Conservation (phyloP, 2,329 filamentous ascomycete genomes). For the Clathrospora elynae region DNA sequence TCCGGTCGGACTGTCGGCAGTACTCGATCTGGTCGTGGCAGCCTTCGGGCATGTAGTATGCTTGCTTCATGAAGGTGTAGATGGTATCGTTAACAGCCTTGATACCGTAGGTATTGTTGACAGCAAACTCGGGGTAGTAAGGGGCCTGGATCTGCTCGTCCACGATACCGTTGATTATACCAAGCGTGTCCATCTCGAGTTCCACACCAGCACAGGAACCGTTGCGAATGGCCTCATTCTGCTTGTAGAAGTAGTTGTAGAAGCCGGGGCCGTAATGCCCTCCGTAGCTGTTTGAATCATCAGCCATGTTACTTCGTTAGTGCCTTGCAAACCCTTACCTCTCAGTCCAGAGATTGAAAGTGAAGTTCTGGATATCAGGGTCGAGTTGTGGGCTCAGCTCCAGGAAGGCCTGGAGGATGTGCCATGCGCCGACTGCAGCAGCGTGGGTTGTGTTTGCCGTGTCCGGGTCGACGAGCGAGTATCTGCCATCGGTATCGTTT, state of each 20-base stretch:
- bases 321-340: slow-evolving; percentile 24
- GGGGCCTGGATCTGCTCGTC: slow-evolving; percentile 56
- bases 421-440: slow-evolving; percentile 45
- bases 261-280: slow-evolving; percentile 61
- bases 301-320: not conserved
- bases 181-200: slow-evolving; percentile 60
- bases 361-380: slow-evolving; percentile 57
- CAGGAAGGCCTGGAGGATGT: slow-evolving; percentile 45
- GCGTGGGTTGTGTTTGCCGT: slow-evolving; percentile 42
- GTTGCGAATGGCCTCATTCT: slow-evolving; percentile 59
- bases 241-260: slow-evolving; percentile 62
- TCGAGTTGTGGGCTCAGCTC: slow-evolving; percentile 52
- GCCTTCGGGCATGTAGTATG: slow-evolving; percentile 55
- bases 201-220: slow-evolving; percentile 55
- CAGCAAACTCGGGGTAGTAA: slow-evolving; percentile 56
- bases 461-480: slow-evolving; percentile 40
- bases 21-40: slow-evolving; percentile 58
- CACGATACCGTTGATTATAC: slow-evolving; percentile 61
- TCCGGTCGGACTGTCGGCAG: slow-evolving; percentile 48
- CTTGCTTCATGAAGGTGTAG: slow-evolving; percentile 52
- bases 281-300: slow-evolving; percentile 29
- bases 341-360: slow-evolving; percentile 57
- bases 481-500: slow-evolving; percentile 34
- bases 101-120: slow-evolving; percentile 62
- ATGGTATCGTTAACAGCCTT: slow-evolving; percentile 54